Evolutionary conservation across 768 basidiomycete species (phyloP).

Genomic region (Galerina sulciceps): DNA sequence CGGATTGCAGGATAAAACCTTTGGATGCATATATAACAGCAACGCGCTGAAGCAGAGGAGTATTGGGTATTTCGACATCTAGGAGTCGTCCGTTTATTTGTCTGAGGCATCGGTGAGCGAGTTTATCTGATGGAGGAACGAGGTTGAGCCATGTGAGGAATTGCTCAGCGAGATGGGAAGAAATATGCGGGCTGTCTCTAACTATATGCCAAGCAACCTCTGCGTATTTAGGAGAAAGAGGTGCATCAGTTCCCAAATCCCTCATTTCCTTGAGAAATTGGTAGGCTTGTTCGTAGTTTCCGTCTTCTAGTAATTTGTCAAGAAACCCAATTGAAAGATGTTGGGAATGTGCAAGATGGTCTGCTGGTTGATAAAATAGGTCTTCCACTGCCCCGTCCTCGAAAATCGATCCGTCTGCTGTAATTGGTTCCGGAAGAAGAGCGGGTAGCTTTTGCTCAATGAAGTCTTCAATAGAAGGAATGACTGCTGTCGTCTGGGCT

Average conservation of each 20-base stretch:
- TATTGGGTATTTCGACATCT: constrained; percentile 17
- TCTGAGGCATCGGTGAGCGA: constrained; percentile 14
- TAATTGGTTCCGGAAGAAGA: constrained; percentile 28
- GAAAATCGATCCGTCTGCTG: constrained; percentile 31
- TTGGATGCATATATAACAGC: constrained; percentile 40
- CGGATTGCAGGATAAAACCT: constrained; percentile 32
- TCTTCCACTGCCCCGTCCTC: constrained; percentile 30
- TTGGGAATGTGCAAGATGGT: constrained; percentile 8
- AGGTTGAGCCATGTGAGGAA: constrained; percentile 38
- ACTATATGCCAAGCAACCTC: constrained; percentile 30
- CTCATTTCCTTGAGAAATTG: constrained; percentile 32
- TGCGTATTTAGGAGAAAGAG: constrained; percentile 30
- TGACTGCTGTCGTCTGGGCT: constrained; percentile 11
- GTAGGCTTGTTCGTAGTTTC: constrained; percentile 6
- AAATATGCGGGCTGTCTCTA: neutral
- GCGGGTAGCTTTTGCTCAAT: constrained; percentile 33
- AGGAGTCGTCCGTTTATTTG: constrained; percentile 29
- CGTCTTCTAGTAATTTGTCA: neutral
- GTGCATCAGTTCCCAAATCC: constrained; percentile 31
- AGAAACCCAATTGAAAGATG: constrained; percentile 8
- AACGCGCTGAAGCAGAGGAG: constrained; percentile 30
- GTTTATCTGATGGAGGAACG: constrained; percentile 26
- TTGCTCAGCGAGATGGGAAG: constrained; percentile 15
- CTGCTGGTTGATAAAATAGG: constrained; percentile 25
- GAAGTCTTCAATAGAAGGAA: constrained; percentile 26